Percentiles rank a stretch among this genome's conserved stretches.
These are phyloP conservation scores for Boletus semigastroideus DNA, from an alignment of 1,284 basidiomycete species.

Conservation along the genomic window DNA sequence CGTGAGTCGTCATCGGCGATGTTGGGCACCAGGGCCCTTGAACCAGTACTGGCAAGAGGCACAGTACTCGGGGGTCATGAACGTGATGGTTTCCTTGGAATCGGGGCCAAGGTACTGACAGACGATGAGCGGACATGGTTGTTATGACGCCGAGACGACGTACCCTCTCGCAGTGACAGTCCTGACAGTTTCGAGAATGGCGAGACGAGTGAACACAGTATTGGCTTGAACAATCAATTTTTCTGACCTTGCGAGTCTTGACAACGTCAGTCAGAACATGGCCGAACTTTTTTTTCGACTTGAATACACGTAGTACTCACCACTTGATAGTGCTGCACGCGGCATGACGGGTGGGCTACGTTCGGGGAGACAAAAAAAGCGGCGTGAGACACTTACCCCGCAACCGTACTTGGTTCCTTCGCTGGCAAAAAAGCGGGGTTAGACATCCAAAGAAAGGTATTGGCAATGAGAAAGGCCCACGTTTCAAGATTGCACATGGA, in stretches of 20 bases:
- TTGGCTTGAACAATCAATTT: constrained; percentile 59
- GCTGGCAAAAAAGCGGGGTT: constrained; percentile 40
- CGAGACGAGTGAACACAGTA: constrained; percentile 57
- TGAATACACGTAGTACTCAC: constrained; percentile 35
- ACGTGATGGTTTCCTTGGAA: constrained; percentile 55
- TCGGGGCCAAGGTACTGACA: constrained; percentile 70
- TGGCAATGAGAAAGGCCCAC: constrained; percentile 42
- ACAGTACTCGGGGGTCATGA: constrained; percentile 57
- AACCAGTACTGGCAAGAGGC: constrained; percentile 65
- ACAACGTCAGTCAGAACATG: constrained; percentile 16
- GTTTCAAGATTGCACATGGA: constrained; percentile 74
- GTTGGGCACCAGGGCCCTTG: constrained; percentile 37
- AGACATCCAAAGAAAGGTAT: constrained; percentile 15
- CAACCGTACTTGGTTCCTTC: constrained; percentile 76
- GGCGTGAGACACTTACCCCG: constrained; percentile 59
- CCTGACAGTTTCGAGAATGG: constrained; percentile 53
- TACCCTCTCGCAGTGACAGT: constrained; percentile 55
- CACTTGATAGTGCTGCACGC: constrained; percentile 50
- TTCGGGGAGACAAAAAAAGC: constrained; percentile 2
- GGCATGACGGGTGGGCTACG: constrained; percentile 12
- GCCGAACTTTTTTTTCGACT: no score
- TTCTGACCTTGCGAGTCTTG: constrained; percentile 58
- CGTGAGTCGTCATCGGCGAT: constrained; percentile 24
- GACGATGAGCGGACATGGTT: constrained; percentile 11
- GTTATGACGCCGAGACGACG: constrained; percentile 23